Conservation (phyloP, 768 basidiomycete genomes). For the Lentinula edodes region DNA sequence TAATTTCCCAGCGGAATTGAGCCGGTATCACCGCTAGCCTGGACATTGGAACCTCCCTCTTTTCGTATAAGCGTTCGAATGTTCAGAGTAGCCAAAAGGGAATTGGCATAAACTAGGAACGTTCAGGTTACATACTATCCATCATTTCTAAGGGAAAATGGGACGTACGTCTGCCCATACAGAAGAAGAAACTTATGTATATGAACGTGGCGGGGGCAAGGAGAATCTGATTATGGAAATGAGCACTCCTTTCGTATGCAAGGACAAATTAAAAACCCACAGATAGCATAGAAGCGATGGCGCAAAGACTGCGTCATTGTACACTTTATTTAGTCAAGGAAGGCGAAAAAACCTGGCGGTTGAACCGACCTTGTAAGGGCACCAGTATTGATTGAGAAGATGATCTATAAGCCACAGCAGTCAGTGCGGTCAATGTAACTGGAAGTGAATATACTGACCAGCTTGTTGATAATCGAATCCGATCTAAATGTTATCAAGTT, state of each 20-base stretch:
- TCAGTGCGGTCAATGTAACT: neutral
- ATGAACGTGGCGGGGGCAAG: slow-evolving; percentile 43
- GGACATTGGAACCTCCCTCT: neutral
- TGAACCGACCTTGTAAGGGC: slow-evolving; percentile 27
- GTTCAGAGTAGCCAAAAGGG: slow-evolving; percentile 25
- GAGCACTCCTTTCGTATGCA: neutral
- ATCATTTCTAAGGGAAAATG: slow-evolving; percentile 15
- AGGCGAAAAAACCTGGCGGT: neutral
- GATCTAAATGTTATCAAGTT: slow-evolving; percentile 23
- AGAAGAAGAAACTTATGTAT: slow-evolving; percentile 58
- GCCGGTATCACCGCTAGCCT: neutral
- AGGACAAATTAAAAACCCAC: slow-evolving; percentile 16
- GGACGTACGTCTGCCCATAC: slow-evolving; percentile 50
- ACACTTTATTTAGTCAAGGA: neutral
- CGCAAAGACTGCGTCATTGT: slow-evolving; percentile 14
- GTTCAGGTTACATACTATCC: slow-evolving; percentile 17
- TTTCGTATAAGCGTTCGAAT: slow-evolving; percentile 16
- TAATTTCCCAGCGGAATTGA: neutral
- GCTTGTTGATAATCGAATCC: slow-evolving; percentile 41
- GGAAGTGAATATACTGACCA: slow-evolving; percentile 21
- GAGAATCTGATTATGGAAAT: slow-evolving; percentile 32
- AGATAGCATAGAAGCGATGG: slow-evolving; percentile 48
- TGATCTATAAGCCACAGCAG: slow-evolving; percentile 22
- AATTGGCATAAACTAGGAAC: slow-evolving; percentile 23
- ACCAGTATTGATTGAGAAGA: slow-evolving; percentile 41